A percentile compares a stretch with the other conserved stretches of the same genome.
These are phyloP conservation scores for Mallotus repandus DNA, from an alignment of 441 rosid species.

Conservation along the genomic window DNA sequence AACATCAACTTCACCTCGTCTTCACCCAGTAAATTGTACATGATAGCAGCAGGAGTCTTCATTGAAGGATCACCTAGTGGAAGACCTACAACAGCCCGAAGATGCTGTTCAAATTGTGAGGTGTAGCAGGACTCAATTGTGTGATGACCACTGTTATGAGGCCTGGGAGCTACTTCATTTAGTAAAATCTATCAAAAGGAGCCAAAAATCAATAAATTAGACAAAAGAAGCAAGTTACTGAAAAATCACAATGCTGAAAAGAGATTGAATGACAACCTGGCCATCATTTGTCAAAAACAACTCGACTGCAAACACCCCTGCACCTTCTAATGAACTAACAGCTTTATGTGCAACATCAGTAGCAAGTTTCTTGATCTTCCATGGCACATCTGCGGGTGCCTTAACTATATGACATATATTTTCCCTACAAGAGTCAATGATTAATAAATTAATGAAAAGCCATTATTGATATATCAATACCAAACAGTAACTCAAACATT, in stretches of 20 bases:
- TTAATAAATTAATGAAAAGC: background rate
- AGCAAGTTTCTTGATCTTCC: conserved; percentile 81
- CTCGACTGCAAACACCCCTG: conserved; percentile 97
- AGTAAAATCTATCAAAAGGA: conserved; percentile 58
- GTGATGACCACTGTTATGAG: conserved; percentile 98
- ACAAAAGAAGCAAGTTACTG: background rate
- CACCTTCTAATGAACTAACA: conserved; percentile 87
- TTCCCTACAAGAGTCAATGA: conserved; percentile 52
- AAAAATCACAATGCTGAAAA: conserved; percentile 11
- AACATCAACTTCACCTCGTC: conserved; percentile 50
- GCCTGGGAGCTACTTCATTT: conserved; percentile 97
- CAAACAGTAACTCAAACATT: background rate
- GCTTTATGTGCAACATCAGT: conserved; percentile 79
- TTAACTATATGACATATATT: conserved; percentile 94
- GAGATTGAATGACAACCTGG: conserved; percentile 52
- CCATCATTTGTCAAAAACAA: conserved; percentile 76
- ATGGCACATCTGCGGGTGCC: conserved; percentile 85
- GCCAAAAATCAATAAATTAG: conserved; percentile 7
- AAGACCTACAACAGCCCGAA: conserved; percentile 90
- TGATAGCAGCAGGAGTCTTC: conserved; percentile 89
- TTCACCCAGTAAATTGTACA: conserved; percentile 92
- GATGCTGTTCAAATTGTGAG: conserved; percentile 90
- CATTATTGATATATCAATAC: background rate
- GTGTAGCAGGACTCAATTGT: conserved; percentile 94
- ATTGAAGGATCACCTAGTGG: conserved; percentile 97